phyloP scores from a whole-genome alignment of 441 rosid genomes.

The Erodium moschatum region DNA sequence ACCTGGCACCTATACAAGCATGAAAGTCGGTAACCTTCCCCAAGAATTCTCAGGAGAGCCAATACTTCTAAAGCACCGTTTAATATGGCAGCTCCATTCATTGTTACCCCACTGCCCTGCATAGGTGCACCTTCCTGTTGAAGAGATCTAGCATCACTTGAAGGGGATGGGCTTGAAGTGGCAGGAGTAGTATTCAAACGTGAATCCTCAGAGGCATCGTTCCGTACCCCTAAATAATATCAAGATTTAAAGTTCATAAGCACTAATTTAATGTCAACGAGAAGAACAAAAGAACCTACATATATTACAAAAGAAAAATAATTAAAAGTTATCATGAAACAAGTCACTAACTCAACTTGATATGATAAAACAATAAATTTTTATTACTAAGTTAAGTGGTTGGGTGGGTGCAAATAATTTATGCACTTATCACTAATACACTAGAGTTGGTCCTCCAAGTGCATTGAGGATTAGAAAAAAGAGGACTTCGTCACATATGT shows the following conservation, averaged over 20 bases:
- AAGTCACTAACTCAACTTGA: background rate
- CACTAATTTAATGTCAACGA: background rate
- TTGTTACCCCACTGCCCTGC: conserved; percentile 21
- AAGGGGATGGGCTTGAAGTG: conserved; percentile 27
- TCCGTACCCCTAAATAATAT: conserved; percentile 18
- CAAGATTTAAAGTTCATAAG: background rate
- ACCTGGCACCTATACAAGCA: conserved; percentile 45
- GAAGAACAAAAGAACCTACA: background rate
- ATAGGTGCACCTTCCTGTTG: conserved; percentile 28
- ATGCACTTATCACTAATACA: no score
- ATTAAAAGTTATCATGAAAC: background rate
- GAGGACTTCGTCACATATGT: no score
- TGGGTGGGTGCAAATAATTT: no score
- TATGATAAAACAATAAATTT: no score
- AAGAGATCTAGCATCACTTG: conserved; percentile 29
- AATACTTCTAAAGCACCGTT: conserved; percentile 37
- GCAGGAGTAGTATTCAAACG: conserved; percentile 23
- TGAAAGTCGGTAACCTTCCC: conserved; percentile 44
- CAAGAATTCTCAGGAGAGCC: conserved; percentile 39
- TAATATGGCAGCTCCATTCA: conserved; percentile 24
- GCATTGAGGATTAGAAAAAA: no score
- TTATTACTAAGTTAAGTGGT: no score
- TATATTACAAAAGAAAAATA: background rate
- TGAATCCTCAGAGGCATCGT: conserved; percentile 22
- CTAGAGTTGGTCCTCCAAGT: no score